Base-by-base conservation (phyloP, 2,329 filamentous ascomycete species). In the Neopestalotiopsis sp. region DNA sequence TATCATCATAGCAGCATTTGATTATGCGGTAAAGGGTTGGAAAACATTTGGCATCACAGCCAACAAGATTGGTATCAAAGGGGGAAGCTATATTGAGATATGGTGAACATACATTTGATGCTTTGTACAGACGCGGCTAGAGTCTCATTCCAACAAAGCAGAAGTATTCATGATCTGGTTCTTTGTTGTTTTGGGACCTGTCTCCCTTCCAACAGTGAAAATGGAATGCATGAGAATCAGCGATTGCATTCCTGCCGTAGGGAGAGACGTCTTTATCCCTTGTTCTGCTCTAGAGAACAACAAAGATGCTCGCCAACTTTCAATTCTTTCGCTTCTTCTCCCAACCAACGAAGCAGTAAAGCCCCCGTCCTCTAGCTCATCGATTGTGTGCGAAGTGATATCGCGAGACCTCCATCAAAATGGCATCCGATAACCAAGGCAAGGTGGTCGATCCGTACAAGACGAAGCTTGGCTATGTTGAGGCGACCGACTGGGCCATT, bases 401-500 rank as follows among this genome's bases (percentile, higher is more conserved):
- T n/a, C 45, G 45, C 7, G 42, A 20, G n/a, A n/a, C 45, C n/a
- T 9, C 45, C 10, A 17, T 52, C 45, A 17, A 17, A 52, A 52
- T 52, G 45, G n/a, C 45, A 52, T 9, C 45, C 14, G n/a, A 52
- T 20, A 17, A 52, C n/a, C 45, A n/a, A 59, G 67, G 14, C 58
- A 67, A 67, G 58, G 68, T 30, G 40, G 56, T 56, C 30, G 68
- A 56, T 56, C 67, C 62, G 28, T 69, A 78, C 42, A 73, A 75
- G 42, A 66, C 65, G 4, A 77, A 80, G 73, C 71, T 70, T 49
- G 80, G 81, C 40, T 82, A 82, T 72, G 69, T 84, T 69, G 74
- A 75, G 68, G 78, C 75, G 42, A 84, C 79, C 34, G 80, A 83
- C 71, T 84, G 78, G 72, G 75, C 81, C 4, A 77, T 79, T 69